Conservation (phyloP, 805 yeast genomes). For the Metschnikowia arizonensis region DNA sequence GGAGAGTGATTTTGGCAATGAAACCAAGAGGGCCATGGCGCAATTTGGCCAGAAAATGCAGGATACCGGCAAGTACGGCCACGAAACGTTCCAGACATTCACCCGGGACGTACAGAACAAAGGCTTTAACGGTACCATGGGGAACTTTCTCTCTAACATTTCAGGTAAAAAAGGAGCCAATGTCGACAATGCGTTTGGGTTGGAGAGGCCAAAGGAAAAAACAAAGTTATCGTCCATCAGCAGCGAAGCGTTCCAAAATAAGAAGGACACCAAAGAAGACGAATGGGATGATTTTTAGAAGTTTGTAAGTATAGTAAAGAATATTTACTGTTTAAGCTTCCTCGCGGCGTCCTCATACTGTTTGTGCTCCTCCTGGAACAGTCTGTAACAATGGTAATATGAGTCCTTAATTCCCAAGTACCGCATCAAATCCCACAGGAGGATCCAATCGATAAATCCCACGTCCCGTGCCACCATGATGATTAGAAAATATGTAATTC, state of each 20-base stretch:
- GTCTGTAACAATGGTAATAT: conserved; percentile 44
- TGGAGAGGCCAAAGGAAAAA: conserved; percentile 52
- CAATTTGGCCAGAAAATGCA: conserved; percentile 95
- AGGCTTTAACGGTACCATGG: conserved; percentile 32
- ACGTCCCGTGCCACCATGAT: conserved; percentile 55
- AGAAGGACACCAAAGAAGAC: conserved; percentile 38
- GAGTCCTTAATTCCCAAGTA: conserved; percentile 58
- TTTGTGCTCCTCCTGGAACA: conserved; percentile 43
- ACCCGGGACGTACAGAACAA: conserved; percentile 43
- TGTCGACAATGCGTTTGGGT: conserved; percentile 66
- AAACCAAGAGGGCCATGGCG: conserved; percentile 89
- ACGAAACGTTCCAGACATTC: conserved; percentile 58
- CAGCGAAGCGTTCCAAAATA: conserved; percentile 24
- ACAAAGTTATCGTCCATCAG: conserved; percentile 42
- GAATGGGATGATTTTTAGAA: conserved; percentile 66
- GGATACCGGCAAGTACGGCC: conserved; percentile 76
- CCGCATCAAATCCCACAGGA: conserved; percentile 53
- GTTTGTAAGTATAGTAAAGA: too few relatives aligned
- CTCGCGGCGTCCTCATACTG: background rate
- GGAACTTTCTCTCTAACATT: conserved; percentile 46
- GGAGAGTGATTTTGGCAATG: conserved; percentile 72
- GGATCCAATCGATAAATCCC: conserved; percentile 64
- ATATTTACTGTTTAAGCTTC: background rate
- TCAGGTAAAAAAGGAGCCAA: conserved; percentile 42
- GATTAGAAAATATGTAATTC: conserved; percentile 51